These are phyloP conservation scores for Xylaria sp. DNA, from an alignment of 2,329 filamentous ascomycete species.

Conservation along the genomic window DNA sequence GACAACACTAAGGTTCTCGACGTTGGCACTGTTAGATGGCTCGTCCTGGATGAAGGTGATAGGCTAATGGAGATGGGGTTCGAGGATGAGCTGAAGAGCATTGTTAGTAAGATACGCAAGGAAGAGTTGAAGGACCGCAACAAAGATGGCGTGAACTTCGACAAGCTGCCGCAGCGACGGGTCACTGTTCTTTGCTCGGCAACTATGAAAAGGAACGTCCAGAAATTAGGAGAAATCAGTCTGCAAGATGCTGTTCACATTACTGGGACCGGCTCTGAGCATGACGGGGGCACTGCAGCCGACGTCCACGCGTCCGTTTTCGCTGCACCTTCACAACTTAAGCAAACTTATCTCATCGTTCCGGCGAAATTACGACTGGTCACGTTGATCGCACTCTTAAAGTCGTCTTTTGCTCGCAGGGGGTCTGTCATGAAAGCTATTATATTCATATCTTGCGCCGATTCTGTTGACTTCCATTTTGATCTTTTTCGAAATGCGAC, in stretches of 20 bases:
- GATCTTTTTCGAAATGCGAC: conserved; percentile 72
- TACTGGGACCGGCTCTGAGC: conserved; percentile 69
- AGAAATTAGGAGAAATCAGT: conserved; percentile 92
- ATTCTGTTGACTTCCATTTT: conserved; percentile 97
- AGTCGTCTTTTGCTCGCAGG: conserved; percentile 86
- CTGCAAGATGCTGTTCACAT: conserved; percentile 92
- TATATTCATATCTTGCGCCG: conserved; percentile 95
- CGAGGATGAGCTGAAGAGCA: conserved; percentile 90
- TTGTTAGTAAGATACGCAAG: conserved; percentile 81
- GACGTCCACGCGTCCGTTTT: conserved; percentile 69
- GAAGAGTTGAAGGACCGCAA: conserved; percentile 69
- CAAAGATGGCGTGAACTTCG: conserved; percentile 67
- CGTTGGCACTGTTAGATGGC: conserved; percentile 89
- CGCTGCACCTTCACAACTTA: conserved; percentile 89
- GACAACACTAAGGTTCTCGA: conserved; percentile 91
- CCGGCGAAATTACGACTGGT: conserved; percentile 92
- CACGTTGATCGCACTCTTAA: conserved; percentile 84
- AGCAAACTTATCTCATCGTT: conserved; percentile 88
- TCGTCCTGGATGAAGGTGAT: conserved; percentile 95
- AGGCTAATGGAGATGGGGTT: conserved; percentile 98
- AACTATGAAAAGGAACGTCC: conserved; percentile 97
- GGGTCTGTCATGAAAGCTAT: conserved; percentile 97
- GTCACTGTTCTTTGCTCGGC: conserved; percentile 94
- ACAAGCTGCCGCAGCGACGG: conserved; percentile 77
- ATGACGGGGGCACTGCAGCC: conserved; percentile 58